Base-by-base conservation (phyloP, 2,329 filamentous ascomycete genomes). In the Daldinia sp. region DNA sequence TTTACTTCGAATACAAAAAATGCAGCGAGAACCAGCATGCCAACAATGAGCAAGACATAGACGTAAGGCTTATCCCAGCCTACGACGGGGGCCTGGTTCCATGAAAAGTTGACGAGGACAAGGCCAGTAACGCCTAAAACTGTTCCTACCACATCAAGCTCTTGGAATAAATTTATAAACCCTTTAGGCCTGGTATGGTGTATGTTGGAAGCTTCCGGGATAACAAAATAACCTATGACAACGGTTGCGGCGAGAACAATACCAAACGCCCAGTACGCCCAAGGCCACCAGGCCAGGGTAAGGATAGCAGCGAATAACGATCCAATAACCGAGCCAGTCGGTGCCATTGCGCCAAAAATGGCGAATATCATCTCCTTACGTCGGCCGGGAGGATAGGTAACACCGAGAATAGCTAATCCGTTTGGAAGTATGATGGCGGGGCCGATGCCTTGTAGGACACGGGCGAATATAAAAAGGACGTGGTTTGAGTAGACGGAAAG, bases 51-150 rank as follows among this genome's bases (percentile, higher is more conserved):
- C 4, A 82, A 72, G 1, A 81, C 74, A 61, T 83, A 82, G 37
- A 84, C 78, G 65, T 86, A 85, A 0, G 83, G 75, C 13, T 77
- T 74, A 2, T 74, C 64, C 85, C 85, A 87, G 0, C 83, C 83
- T 5, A 81, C 81, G 1, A 83, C 76, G 0, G 83, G 80, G 0
- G 82, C 84, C 69, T 87, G 85, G 67, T 87, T 87, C 82, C 84
- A 86, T 0, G 84, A 82, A 61, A 87, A 82, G 70, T 87, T 87
- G 71, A 87, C 77, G 2, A 88, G 73, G 1, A 87, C 76, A 43
- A 88, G 76, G 1, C 80, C 82, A 0, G 76, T 73, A 25, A 87
- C 79, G 1, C 85, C 85, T 3, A 73, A 66, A 13, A 72, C 43
- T 0, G 70, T 67, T 23, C 73, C 73, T 3, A 65, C 48, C 6